Base-by-base conservation (phyloP, 208 protist genomes). In the Crithidia thermophila region DNA sequence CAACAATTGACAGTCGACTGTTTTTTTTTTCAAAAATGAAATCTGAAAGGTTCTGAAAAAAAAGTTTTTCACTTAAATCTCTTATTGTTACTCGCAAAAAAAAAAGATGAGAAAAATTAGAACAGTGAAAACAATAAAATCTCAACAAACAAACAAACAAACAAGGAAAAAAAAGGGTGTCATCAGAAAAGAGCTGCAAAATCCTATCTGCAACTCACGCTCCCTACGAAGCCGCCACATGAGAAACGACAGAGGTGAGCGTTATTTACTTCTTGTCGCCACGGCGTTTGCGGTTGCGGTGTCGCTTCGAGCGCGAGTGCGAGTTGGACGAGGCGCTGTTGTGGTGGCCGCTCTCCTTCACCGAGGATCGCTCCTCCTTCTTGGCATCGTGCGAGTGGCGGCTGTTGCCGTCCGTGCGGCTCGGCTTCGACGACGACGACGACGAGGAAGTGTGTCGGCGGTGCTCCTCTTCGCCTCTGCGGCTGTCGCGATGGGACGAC, bases 291-390 rank as follows among this genome's bases (percentile, higher is more conserved):
- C 39, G 53, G 9, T 11, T 28, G 36, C 53, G 53, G 25, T 60
- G 53, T 14, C 34, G 45, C 25, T 31, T 47, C 14, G 33, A 21
- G 31, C 30, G 52, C 3, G 40, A 7, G 20, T 43, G 23, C 42
- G 20, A 36, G 6, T 11, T 39, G 47, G 47, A n/a, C 8, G 21
- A 18, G 4, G 31, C 52, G 11, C 33, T 23, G 34, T 25, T 25
- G 52, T 13, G 13, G 18, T 59, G 20, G 52, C 21, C 30, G 30
- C 30, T 14, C 21, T 47, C 66, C 31, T 72, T 72, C 27, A 34
- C 39, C 4, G 56, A 27, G n/a, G 23, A 14, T 11, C 21, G 47
- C 21, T 23, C 27, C 47, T 52, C 66, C 39, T 65, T 72, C 47
- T 64, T 65, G 8, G 57, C 57, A n/a, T 65, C 47, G 14, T 36